These are phyloP conservation scores for Lentithecium fluviatile DNA, from an alignment of 495 filamentous ascomycete species.

Conservation along the genomic window DNA sequence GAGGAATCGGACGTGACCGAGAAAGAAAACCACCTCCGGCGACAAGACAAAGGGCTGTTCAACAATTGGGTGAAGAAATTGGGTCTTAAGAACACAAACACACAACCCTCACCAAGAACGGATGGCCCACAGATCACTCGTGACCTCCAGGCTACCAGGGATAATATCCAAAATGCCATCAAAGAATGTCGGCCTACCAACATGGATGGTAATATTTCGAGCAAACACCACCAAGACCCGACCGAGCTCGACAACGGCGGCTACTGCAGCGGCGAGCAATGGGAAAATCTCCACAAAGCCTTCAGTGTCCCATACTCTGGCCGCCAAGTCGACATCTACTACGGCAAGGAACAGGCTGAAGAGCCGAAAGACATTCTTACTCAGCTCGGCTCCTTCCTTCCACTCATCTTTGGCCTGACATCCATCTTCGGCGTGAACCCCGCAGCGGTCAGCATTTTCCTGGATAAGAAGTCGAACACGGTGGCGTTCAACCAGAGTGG, in stretches of 20 bases:
- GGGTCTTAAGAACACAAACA: conserved; percentile 19
- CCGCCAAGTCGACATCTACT: conserved; percentile 63
- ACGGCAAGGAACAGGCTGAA: conserved; percentile 29
- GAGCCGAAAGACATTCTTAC: conserved; percentile 17
- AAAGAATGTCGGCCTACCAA: conserved; percentile 76
- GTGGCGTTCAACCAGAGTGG: conserved; percentile 91
- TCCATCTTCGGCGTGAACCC: conserved; percentile 66
- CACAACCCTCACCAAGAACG: conserved; percentile 41
- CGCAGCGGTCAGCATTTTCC: conserved; percentile 74
- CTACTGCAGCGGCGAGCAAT: conserved; percentile 82
- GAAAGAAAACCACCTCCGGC: background rate
- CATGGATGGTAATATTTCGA: conserved; percentile 20
- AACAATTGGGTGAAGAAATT: conserved; percentile 31
- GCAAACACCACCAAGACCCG: conserved; percentile 32
- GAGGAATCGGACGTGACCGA: conserved; percentile 10
- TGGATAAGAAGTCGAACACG: conserved; percentile 71
- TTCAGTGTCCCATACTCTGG: conserved; percentile 57
- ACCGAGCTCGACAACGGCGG: conserved; percentile 74
- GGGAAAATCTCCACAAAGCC: conserved; percentile 74
- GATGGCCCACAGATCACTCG: conserved; percentile 54
- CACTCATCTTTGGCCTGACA: conserved; percentile 66
- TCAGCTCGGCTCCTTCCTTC: conserved; percentile 68
- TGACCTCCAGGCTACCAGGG: conserved; percentile 28
- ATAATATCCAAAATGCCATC: conserved; percentile 75
- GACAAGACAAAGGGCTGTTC: conserved; percentile 40